Evolutionary conservation across 169 alveolate genomes (phyloP).

Genomic region (Babesia bovis): DNA sequence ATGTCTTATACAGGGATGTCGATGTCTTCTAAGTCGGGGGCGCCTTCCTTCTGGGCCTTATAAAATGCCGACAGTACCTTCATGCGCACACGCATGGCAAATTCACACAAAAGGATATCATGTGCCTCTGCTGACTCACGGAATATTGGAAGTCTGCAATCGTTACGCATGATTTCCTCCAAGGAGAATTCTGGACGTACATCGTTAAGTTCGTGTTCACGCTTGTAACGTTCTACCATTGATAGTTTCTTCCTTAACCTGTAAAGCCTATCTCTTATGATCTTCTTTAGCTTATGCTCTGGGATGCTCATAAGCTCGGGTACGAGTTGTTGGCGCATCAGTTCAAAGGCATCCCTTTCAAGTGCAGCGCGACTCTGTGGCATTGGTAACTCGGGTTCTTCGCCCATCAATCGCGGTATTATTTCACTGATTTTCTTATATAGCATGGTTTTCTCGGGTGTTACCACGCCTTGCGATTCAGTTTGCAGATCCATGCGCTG

Average conservation of each 20-base stretch:
- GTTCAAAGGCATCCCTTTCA: slow-evolving; percentile 29
- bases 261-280: slow-evolving; percentile 34
- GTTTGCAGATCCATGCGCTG: slow-evolving; percentile 19
- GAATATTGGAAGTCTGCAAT: slow-evolving; percentile 44
- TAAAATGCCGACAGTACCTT: slow-evolving; percentile 33
- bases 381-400: not conserved
- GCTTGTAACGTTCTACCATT: slow-evolving; percentile 30
- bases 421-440: slow-evolving; percentile 26
- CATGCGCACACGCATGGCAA: slow-evolving; percentile 32
- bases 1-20: not conserved
- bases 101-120: slow-evolving; percentile 13
- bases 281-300: slow-evolving; percentile 37
- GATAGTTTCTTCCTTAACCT: slow-evolving; percentile 29
- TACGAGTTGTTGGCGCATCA: slow-evolving; percentile 23
- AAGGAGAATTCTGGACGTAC: slow-evolving; percentile 7
- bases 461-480: slow-evolving; percentile 31
- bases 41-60: slow-evolving; percentile 34
- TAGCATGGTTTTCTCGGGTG: slow-evolving; percentile 34
- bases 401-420: slow-evolving; percentile 5
- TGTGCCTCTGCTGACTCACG: slow-evolving; percentile 1
- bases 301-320: slow-evolving; percentile 30
- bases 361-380: slow-evolving; percentile 30
- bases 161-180: slow-evolving; percentile 38
- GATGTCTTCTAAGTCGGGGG: slow-evolving; percentile 49
- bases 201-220: slow-evolving; percentile 15